Percentiles rank a stretch among this genome's conserved stretches.
phyloP scores from a whole-genome alignment of 768 basidiomycete genomes.

The Suillus decipiens region DNA sequence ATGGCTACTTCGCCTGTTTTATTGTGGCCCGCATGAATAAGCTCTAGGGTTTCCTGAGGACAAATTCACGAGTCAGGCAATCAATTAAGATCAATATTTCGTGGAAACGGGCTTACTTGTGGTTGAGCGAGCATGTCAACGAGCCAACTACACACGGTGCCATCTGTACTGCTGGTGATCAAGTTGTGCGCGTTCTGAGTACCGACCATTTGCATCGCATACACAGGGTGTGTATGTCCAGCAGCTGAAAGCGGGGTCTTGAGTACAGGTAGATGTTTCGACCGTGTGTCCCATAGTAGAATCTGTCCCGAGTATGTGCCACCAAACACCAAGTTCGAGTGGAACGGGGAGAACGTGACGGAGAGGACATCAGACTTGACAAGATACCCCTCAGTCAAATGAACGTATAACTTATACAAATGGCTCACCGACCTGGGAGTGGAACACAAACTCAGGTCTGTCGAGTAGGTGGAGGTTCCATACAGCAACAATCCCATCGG shows the following conservation, averaged over 20 bases:
- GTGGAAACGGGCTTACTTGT: constrained; percentile 55
- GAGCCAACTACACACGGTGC: constrained; percentile 95
- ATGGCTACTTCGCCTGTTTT: constrained; percentile 98
- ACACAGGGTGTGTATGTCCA: constrained; percentile 98
- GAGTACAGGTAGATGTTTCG: constrained; percentile 92
- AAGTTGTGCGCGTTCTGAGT: constrained; percentile 99
- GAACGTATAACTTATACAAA: background rate
- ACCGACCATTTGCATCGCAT: constrained; percentile 97
- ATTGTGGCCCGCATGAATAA: constrained; percentile 87
- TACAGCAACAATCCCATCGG: constrained; percentile 94
- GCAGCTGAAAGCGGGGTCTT: constrained; percentile 96
- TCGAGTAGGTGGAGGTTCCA: constrained; percentile 97
- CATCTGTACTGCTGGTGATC: constrained; percentile 96
- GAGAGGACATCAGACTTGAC: constrained; percentile 94
- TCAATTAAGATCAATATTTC: background rate
- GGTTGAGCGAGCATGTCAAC: constrained; percentile 99
- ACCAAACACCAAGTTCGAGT: constrained; percentile 95
- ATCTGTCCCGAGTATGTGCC: constrained; percentile 99
- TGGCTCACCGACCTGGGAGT: constrained; percentile 78
- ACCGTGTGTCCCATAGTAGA: constrained; percentile 96
- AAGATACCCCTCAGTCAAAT: constrained; percentile 12
- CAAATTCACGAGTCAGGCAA: constrained; percentile 5
- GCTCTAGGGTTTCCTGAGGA: constrained; percentile 86
- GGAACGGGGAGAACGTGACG: constrained; percentile 95
- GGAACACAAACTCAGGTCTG: constrained; percentile 96